Base-by-base conservation (phyloP, 495 filamentous ascomycete species). In the Lasiosphaeria hispida region DNA sequence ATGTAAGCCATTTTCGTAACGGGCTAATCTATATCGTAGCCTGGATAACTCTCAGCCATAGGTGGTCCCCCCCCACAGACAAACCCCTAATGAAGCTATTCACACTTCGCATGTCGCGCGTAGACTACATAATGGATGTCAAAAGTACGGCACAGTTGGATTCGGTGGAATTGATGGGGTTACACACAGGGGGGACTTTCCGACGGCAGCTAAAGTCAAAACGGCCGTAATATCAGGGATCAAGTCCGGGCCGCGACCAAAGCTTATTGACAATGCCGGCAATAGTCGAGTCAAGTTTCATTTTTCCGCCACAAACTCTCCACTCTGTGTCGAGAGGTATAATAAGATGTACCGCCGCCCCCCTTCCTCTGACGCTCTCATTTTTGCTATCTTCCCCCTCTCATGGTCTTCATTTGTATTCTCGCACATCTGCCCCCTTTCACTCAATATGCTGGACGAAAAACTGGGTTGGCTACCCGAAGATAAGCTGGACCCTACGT, bases 401-500 rank as follows among this genome's bases (percentile, higher is more conserved):
- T 39, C 33, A 52, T 52, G 48, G 48, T 52, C 48, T 52, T 52
- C 48, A 52, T 52, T 9, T 30, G 48, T 52, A 52, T 52, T 52
- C 33, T 52, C 48, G 34, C 48, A 52, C 48, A 52, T 18, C 35
- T 52, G 15, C 33, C 33, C 33, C 48, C 33, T 11, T 52, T 52
- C 34, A 39, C 48, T 18, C 48, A 52, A 52, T 13, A 52, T 52
- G 48, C 48, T 38, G n/a, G 34, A 52, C 42, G 11, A 45, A 45
- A 45, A 18, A 7, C 14, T 17, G 14, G 5, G 42, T 45, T 45
- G 42, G 42, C 42, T 45, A 45, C 42, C 42, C 42, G 42, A 45
- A 45, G 42, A 45, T 18, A 45, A 45, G 42, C 42, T 45, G 42
- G 42, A 45, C 42, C 42, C 42, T 45, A 45, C 42, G 42, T 45